These are phyloP conservation scores for Heterobasidion parviporum DNA, from an alignment of 1,284 basidiomycete genomes.

Conservation along the genomic window DNA sequence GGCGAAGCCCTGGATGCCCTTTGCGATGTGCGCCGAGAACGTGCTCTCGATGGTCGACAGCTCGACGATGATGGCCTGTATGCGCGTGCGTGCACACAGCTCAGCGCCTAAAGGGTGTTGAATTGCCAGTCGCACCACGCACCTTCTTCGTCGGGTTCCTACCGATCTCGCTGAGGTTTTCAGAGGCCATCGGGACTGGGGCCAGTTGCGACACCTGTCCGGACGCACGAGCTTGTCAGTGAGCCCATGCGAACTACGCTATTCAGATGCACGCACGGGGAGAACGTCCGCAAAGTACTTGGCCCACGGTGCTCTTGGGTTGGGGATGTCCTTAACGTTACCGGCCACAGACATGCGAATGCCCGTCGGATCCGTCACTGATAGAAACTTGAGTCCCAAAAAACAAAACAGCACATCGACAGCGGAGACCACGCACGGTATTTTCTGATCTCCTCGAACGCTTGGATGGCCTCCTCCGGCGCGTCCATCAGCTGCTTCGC, in stretches of 20 bases:
- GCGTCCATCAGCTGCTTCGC: constrained; percentile 67
- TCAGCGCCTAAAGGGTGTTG: not conserved
- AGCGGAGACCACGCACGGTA: constrained; percentile 40
- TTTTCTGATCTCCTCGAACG: constrained; percentile 68
- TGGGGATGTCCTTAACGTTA: constrained; percentile 65
- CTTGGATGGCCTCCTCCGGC: constrained; percentile 64
- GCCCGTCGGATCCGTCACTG: constrained; percentile 76
- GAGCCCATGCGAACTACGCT: not conserved
- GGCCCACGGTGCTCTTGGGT: constrained; percentile 68
- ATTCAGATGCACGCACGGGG: constrained; percentile 36
- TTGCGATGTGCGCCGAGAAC: constrained; percentile 77
- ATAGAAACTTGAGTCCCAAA: not conserved
- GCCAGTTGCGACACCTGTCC: constrained; percentile 46
- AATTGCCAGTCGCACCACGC: not conserved
- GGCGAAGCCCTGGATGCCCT: constrained; percentile 71
- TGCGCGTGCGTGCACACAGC: constrained; percentile 5
- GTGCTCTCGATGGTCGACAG: constrained; percentile 94
- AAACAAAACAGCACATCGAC: not conserved
- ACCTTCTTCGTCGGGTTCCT: constrained; percentile 69
- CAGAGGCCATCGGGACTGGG: constrained; percentile 60
- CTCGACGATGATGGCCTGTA: constrained; percentile 77
- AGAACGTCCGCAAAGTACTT: constrained; percentile 59
- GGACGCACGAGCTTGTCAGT: not conserved
- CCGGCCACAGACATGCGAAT: constrained; percentile 87
- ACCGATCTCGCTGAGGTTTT: constrained; percentile 75